Base-by-base conservation (phyloP, 2,329 filamentous ascomycete species). In the Cyclaneusma minus region DNA sequence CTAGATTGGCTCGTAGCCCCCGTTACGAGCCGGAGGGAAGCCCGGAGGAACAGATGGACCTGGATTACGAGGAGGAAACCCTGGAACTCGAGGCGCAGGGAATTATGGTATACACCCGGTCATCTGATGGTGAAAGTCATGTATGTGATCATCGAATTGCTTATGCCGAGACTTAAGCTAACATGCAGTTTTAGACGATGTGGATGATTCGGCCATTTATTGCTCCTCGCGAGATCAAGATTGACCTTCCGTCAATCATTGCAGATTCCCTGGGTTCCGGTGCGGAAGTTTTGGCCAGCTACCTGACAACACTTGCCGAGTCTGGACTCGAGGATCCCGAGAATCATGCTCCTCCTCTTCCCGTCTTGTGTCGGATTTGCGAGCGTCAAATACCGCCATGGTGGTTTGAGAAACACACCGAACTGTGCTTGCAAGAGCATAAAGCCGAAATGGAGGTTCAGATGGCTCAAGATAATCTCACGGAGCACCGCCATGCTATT, bases 401-500 rank as follows among this genome's bases (percentile, higher is more conserved):
- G 89, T 98, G 89, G 91, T 98, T 98, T 41, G 89, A 98, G 54
- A 98, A 95, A 51, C 89, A 98, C 49, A 93, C 87, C 2, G 91
- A 98, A 43, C 59, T 95, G 12, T 98, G 89, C 45, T 61, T 94
- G 29, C 85, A 95, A 48, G 89, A 98, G 48, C 89, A 98, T 47
- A 76, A 80, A 27, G 87, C 89, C 1, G 89, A 98, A 49, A 91
- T 94, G 81, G 87, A 95, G 41, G 84, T 98, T 4, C 87, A 98
- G 48, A 77, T 95, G 62, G 73, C 85, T 5, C 89, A 98, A 45
- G 89, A 98, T 46, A 83, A 71, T 35, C 59, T 98, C 25, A 79
- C 76, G 5, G 89, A 98, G 45, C 89, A 98, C 52, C 77, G 89
- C 5, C 85, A 93, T 50, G 68, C 80, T 20, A 93, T 98, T 41